Base-by-base conservation (phyloP, 1,139 yeast species). In the Groenewaldozyma auringiensis region DNA sequence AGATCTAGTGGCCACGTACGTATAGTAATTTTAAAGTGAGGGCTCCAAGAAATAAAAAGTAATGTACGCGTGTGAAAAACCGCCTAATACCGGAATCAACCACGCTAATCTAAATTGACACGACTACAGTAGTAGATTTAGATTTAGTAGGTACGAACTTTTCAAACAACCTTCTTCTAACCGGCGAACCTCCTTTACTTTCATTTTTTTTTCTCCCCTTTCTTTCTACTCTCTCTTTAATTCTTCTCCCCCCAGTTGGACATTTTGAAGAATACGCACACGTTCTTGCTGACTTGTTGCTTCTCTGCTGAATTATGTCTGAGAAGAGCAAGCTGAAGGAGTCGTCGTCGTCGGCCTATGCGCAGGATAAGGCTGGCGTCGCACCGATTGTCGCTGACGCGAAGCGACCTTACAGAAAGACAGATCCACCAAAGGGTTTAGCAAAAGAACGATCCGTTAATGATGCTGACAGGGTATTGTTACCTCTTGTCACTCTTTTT, bases 401-500 rank as follows among this genome's bases (percentile, higher is more conserved):
- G 48, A 40, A 37, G 34, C 61, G 69, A 50, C 59, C 59, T 29
- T 71, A 59, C 51, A 55, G 71, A 21, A 64, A 69, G 33, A 67
- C 80, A 6, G 67, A 73, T 13, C 74, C 79, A 6, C 64, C 74
- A 2, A 62, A 65, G 2, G 52, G 63, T n/a, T 62, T 72, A 22
- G 58, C 69, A 9, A 52, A 58, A 14, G 55, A 53, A 38, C 59
- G 69, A 21, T 51, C 59, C 33, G 50, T 65, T 41, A 47, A 55
- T 32, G 46, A 60, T 31, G 41, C 46, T 32, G 65, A 61, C 47
- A 45, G 52, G 32, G 51, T 56, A 40, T 53, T 71, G 37, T 59
- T 92, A 17, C 70, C 68, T 1, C 58, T 66, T 2, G 71, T 92
- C 45, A 61, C 79, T n/a, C 54, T 76, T 1, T 61, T 79, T 34